A percentile compares a stretch with the other conserved stretches of the same genome.
Conservation (phyloP, 768 basidiomycete genomes). For the Macrolepiota albuminosa region DNA sequence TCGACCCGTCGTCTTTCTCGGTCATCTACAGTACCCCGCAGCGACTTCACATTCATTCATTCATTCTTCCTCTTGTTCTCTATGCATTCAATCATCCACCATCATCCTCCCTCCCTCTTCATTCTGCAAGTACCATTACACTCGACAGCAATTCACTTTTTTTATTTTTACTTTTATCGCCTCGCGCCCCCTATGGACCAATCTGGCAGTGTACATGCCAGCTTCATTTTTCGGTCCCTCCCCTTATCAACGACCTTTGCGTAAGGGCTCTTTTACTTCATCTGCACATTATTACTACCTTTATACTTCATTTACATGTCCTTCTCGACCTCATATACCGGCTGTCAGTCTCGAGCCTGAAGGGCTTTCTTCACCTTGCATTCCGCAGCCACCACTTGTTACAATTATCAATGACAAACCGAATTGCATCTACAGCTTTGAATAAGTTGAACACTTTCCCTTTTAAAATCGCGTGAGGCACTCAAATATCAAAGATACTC, state of each 20-base stretch:
- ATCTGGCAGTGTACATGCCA: slow-evolving; percentile 25
- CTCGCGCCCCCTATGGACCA: slow-evolving; percentile 30
- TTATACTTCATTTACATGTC: slow-evolving; percentile 24
- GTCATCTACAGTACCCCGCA: slow-evolving; percentile 37
- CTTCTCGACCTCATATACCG: slow-evolving; percentile 17
- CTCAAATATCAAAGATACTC: background rate
- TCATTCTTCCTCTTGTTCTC: slow-evolving; percentile 34
- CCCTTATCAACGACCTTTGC: slow-evolving; percentile 11
- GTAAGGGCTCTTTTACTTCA: slow-evolving; percentile 21
- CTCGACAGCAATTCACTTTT: slow-evolving; percentile 52
- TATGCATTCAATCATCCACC: slow-evolving; percentile 52
- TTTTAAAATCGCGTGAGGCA: background rate
- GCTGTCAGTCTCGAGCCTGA: slow-evolving; percentile 21
- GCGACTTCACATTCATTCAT: slow-evolving; percentile 42
- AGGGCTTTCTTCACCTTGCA: slow-evolving; percentile 16
- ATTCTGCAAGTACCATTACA: slow-evolving; percentile 33
- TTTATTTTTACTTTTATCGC: slow-evolving; percentile 82
- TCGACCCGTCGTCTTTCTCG: slow-evolving; percentile 28
- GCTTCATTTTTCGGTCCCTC: slow-evolving; percentile 28
- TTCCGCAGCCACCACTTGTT: slow-evolving; percentile 12
- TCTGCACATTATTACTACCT: slow-evolving; percentile 36
- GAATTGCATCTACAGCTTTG: slow-evolving; percentile 11
- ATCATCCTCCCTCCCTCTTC: slow-evolving; percentile 43
- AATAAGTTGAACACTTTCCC: background rate
- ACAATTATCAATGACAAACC: slow-evolving; percentile 18